Evolutionary conservation across 2,329 filamentous ascomycete species (phyloP), one percentile per base, ranked within the genome.

Genomic region (Aspergillus pseudonomiae): DNA sequence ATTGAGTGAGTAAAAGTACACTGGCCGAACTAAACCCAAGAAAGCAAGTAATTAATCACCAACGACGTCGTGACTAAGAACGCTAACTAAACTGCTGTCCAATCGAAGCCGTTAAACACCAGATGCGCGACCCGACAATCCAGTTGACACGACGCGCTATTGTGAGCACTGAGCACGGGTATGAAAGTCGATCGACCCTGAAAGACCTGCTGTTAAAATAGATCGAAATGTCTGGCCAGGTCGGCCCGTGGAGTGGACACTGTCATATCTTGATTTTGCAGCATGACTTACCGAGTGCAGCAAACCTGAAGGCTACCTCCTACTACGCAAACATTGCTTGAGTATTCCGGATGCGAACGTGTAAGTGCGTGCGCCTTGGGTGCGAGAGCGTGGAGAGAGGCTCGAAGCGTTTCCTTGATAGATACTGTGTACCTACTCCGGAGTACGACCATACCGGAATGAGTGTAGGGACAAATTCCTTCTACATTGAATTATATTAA

Each of bases 141-240:
- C 53, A 65, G 59, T 65, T 67, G 66, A 63, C 66, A 68, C 63
- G 65, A 67, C 61, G 63, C 67, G 65, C 65, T 63, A 64, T 65
- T 45, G 28, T 45, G 28, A 41, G 26, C 50, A 53, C 19, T 45
- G 28, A 41, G 26, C 50, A 53, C 19, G 43, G 39, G 34, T 59
- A 59, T 59, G 43, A 59, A 36, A 36, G n/a, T 59, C 19, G 26
- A 32, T 21, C 21, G 45, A 41, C 48, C 48, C 59, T 34, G 34
- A 55, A 45, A 45, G 32, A 21, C 30, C 57, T 26, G 34, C 19
- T 21, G 30, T 39, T 55, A 30, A 39, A 55, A 39, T 55, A 55
- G 34, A 32, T 32, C 10, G 9, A 52, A 52, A 28, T 34, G 34
- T 41, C 34, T 41, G 21, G 52, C 52, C 52, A 26, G 52, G 34